phyloP scores from a whole-genome alignment of 2,329 filamentous ascomycete genomes.

The Penicillium sp. region DNA sequence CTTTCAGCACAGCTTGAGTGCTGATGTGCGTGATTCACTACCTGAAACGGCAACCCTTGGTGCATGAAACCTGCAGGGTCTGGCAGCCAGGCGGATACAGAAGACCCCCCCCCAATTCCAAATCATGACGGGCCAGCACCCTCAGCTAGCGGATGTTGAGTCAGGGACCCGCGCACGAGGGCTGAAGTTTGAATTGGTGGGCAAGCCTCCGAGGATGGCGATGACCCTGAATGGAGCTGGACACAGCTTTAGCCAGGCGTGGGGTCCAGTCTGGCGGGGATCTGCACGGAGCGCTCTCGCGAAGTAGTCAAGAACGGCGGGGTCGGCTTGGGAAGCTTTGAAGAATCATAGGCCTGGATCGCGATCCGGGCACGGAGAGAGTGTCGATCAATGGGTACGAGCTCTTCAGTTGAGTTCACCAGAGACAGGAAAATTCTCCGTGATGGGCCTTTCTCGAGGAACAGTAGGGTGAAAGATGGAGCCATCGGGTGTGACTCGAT shows the following conservation, averaged over 20 bases:
- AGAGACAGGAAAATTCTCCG: constrained; percentile 18
- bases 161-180: constrained; percentile 22
- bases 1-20: constrained; percentile 16
- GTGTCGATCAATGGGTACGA: constrained; percentile 21
- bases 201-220: constrained; percentile 7
- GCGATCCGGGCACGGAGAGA: constrained; percentile 12
- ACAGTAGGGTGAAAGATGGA: background rate
- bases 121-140: constrained; percentile 25
- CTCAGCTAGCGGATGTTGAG: constrained; percentile 14
- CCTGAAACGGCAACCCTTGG: constrained; percentile 17
- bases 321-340: constrained; percentile 11
- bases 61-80: constrained; percentile 24
- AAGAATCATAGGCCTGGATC: constrained; percentile 26
- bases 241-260: constrained; percentile 14
- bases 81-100: constrained; percentile 12
- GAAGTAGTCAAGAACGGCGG: constrained; percentile 31
- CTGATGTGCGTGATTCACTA: constrained; percentile 24
- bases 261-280: constrained; percentile 22
- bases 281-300: constrained; percentile 25
- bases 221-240: constrained; percentile 14
- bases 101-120: constrained; percentile 10
- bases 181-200: constrained; percentile 21
- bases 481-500: background rate
- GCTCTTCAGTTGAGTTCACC: background rate
- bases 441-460: background rate